Base-by-base conservation (phyloP, 495 filamentous ascomycete genomes). In the Usnea hakonensis region DNA sequence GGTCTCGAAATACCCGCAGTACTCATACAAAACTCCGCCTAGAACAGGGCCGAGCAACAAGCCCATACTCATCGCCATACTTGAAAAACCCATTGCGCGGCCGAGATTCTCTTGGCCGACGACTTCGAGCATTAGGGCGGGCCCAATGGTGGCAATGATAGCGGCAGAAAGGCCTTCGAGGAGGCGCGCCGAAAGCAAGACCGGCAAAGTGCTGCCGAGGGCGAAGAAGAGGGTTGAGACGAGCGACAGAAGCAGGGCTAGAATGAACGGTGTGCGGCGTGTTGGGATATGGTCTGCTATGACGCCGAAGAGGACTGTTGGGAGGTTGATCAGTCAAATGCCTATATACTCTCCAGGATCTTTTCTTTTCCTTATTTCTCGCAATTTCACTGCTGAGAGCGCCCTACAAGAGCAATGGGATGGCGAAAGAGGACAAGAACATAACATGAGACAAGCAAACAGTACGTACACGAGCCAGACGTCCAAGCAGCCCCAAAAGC, bases 401-500 rank as follows among this genome's bases (percentile, higher is more conserved):
- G n/a, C n/a, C n/a, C n/a, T n/a, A n/a, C n/a, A n/a, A n/a, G n/a
- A n/a, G n/a, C n/a, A n/a, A n/a, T n/a, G n/a, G n/a, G n/a, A n/a
- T n/a, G n/a, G n/a, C n/a, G n/a, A n/a, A n/a, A n/a, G n/a, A n/a
- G n/a, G n/a, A n/a, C n/a, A n/a, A n/a, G n/a, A n/a, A n/a, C n/a
- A n/a, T n/a, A n/a, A n/a, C n/a, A n/a, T n/a, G n/a, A n/a, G n/a
- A n/a, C n/a, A n/a, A n/a, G n/a, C n/a, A 38, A 35, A 14, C 13
- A 3, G 8, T 5, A 65, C 77, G 65, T 70, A 83, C 78, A 81
- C 59, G 80, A 82, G 52, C 69, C 78, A 17, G 82, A 76, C 53
- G 91, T 76, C 16, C 91, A 73, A 3, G 88, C 80, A 5, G 78
- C 88, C 32, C 87, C 89, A 69, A 91, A 95, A 16, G 87, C 79